Evolutionary conservation across 305 asterid genomes (phyloP).

Genomic region (Solanum hybrid): DNA sequence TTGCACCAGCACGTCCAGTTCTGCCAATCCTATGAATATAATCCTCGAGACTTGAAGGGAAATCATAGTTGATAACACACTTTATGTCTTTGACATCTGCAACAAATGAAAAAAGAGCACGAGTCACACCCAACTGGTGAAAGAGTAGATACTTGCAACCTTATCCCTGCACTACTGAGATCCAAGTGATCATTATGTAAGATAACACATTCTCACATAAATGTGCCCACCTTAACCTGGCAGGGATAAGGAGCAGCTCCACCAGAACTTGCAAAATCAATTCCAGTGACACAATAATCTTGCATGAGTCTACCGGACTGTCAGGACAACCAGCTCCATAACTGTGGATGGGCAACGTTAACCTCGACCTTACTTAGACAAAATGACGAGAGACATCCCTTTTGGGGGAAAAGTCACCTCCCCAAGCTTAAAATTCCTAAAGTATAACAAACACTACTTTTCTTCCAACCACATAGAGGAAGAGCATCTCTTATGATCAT

Average conservation of each 20-base stretch:
- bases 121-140: constrained; percentile 2
- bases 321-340: constrained; percentile 61
- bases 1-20: constrained; percentile 96
- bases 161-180: constrained; percentile 86
- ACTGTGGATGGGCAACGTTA: constrained; percentile 85
- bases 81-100: constrained; percentile 96
- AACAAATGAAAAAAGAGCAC: constrained; percentile 8
- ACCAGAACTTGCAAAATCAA: constrained; percentile 42
- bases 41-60: constrained; percentile 88
- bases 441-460: not conserved
- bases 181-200: constrained; percentile 39
- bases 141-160: constrained; percentile 41
- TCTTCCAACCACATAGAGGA: not conserved
- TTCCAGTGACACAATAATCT: constrained; percentile 42
- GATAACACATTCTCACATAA: constrained; percentile 52
- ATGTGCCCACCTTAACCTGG: constrained; percentile 93
- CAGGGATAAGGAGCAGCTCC: constrained; percentile 96
- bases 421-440: not conserved
- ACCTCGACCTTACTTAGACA: constrained; percentile 39
- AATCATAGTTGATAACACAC: constrained; percentile 82
- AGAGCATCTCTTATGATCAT: not conserved
- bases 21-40: constrained; percentile 93
- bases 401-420: not conserved
- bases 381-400: constrained; percentile 27
- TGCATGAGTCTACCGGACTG: constrained; percentile 91